These are phyloP conservation scores for Colletotrichum tabaci DNA, from an alignment of 2,329 filamentous ascomycete species.

Conservation along the genomic window DNA sequence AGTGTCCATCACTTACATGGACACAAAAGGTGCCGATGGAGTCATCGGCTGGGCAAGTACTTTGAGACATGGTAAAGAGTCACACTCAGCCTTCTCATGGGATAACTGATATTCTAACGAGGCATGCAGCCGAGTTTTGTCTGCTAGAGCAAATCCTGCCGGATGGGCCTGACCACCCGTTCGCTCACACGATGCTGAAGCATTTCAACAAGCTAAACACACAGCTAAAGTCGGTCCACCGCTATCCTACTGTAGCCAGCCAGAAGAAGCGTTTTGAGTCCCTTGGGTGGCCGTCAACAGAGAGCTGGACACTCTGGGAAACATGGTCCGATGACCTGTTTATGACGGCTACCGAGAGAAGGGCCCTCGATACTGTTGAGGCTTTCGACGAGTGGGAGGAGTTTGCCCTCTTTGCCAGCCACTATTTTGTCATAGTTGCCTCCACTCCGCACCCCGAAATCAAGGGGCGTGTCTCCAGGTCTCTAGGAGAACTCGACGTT, in stretches of 20 bases:
- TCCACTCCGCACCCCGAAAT: conserved; percentile 51
- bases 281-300: conserved; percentile 77
- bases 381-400: conserved; percentile 98
- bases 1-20: conserved; percentile 93
- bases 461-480: conserved; percentile 17
- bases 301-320: conserved; percentile 82
- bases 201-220: conserved; percentile 88
- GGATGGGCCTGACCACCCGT: conserved; percentile 83
- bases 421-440: conserved; percentile 86
- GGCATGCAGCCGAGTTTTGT: conserved; percentile 79
- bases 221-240: conserved; percentile 80
- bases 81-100: conserved; percentile 16
- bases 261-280: conserved; percentile 78
- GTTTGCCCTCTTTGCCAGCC: conserved; percentile 85
- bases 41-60: conserved; percentile 84
- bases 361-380: conserved; percentile 78
- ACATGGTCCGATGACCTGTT: conserved; percentile 82
- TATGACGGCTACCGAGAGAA: conserved; percentile 72
- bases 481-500: conserved; percentile 5
- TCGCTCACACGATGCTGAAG: conserved; percentile 86
- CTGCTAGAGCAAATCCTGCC: conserved; percentile 90
- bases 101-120: conserved; percentile 40
- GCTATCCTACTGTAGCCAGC: conserved; percentile 76
- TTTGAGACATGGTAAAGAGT: conserved; percentile 74
- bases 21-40: conserved; percentile 78